Percentiles rank a stretch among this genome's conserved stretches.
Evolutionary conservation across 1,284 basidiomycete species (phyloP).

Genomic region (Ceratobasidium sp.): DNA sequence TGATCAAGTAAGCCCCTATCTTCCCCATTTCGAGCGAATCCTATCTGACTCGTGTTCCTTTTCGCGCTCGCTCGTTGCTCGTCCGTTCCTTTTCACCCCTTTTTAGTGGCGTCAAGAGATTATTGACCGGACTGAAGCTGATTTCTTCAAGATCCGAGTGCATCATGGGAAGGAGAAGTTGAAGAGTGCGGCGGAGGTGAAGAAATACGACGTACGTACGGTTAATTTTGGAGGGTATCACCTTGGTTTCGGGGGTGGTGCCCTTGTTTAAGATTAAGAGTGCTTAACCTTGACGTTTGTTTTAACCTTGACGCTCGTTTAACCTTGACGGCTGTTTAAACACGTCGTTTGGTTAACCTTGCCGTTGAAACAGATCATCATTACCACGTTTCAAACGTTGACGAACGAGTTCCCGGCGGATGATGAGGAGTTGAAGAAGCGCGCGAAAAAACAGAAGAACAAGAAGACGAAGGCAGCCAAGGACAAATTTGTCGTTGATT

Average conservation of each 20-base stretch:
- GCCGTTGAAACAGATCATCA: slow-evolving; percentile 62
- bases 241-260: background rate
- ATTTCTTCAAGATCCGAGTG: slow-evolving; percentile 72
- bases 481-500: slow-evolving; percentile 52
- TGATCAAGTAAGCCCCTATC: slow-evolving; percentile 63
- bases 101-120: slow-evolving; percentile 78
- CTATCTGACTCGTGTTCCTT: background rate
- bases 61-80: background rate
- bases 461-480: slow-evolving; percentile 64
- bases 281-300: too few species aligned
- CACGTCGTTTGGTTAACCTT: background rate
- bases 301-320: too few species aligned
- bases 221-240: background rate
- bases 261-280: too few species aligned
- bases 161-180: slow-evolving; percentile 78
- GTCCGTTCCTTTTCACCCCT: background rate
- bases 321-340: too few species aligned
- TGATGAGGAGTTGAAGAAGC: slow-evolving; percentile 23
- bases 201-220: slow-evolving; percentile 66
- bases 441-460: slow-evolving; percentile 51
- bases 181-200: slow-evolving; percentile 62
- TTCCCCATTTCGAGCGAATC: background rate
- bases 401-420: slow-evolving; percentile 64
- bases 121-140: slow-evolving; percentile 69
- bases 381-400: slow-evolving; percentile 78